Evolutionary conservation across 2,329 filamentous ascomycete species (phyloP).

Genomic region (Aspergillus proliferans): DNA sequence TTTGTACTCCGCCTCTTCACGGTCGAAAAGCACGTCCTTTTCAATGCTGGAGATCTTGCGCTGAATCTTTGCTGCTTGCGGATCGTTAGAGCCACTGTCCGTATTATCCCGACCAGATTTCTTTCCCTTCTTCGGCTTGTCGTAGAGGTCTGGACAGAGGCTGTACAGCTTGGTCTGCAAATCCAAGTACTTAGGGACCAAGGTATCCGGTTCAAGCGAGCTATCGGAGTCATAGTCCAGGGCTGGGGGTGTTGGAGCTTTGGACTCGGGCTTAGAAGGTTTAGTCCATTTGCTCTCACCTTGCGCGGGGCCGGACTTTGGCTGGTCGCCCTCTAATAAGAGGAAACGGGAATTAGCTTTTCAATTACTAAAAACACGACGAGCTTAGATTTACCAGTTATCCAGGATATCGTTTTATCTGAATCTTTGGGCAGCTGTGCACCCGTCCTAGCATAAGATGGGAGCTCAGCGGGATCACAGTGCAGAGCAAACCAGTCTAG

Average conservation of each 20-base stretch:
- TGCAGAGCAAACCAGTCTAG: slow-evolving; percentile 86
- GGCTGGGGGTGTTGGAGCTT: slow-evolving; percentile 15
- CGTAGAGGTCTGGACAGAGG: slow-evolving; percentile 51
- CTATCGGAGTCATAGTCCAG: slow-evolving; percentile 46
- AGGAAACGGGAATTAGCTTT: slow-evolving; percentile 19
- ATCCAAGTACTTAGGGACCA: slow-evolving; percentile 70
- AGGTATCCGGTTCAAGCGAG: slow-evolving; percentile 67
- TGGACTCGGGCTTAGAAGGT: slow-evolving; percentile 21
- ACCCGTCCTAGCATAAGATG: slow-evolving; percentile 57
- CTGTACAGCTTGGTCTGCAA: slow-evolving; percentile 64
- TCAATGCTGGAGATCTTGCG: slow-evolving; percentile 72
- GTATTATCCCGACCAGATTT: slow-evolving; percentile 26
- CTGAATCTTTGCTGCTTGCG: slow-evolving; percentile 59
- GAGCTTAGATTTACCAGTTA: slow-evolving; percentile 25
- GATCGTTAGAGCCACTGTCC: slow-evolving; percentile 16
- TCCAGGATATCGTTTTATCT: slow-evolving; percentile 30
- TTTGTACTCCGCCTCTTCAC: slow-evolving; percentile 55
- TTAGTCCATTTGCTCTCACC: slow-evolving; percentile 16
- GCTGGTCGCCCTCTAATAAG: slow-evolving; percentile 23
- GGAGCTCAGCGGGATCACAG: slow-evolving; percentile 62
- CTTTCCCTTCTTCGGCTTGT: slow-evolving; percentile 36
- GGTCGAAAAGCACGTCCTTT: slow-evolving; percentile 70
- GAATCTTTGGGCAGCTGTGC: slow-evolving; percentile 22
- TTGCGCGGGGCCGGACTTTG: slow-evolving; percentile 18
- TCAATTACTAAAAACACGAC: slow-evolving; percentile 7